Evolutionary conservation across 148 eudicot genomes (phyloP), one percentile per base, ranked within the genome.

Genomic region (Spergularia bocconei): DNA sequence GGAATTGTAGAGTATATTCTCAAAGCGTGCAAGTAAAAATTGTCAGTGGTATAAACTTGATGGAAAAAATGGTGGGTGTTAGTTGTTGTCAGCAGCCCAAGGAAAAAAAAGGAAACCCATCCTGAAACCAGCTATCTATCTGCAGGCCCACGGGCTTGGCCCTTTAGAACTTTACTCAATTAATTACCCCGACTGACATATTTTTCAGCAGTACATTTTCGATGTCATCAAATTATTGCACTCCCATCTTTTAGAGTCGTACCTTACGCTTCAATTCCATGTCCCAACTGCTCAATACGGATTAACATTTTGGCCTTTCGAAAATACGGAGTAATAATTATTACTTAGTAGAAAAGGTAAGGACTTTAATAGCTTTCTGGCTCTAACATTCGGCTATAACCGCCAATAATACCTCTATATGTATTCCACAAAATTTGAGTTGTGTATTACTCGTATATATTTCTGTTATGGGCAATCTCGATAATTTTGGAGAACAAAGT

Each of bases 111-210:
- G 33, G 58, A 29, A 44, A 44, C 62, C 62, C 21, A 7, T 2
- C 53, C 1, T 65, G 57, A 73, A 14, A 14, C 68, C 68, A 29
- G 63, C 39, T 68, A 23, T 20, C 39, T 68, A 23, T 20, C 13
- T 5, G 39, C 17, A 78, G 80, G 80, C 80, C 80, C 80, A 71
- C 29, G 50, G 25, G 23, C 12, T 21, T 17, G 56, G 80, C 63
- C 80, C 75, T 20, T 62, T 52, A 6, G 4, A 69, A 50, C 67
- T 77, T 77, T 77, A 77, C 63, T 71, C 75, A 71, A 0, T 77
- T 77, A 52, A 77, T 36, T 62, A 39, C 75, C 41, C 80, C 70
- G 76, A 64, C 80, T 70, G 20, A 21, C 2, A 19, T 62, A 52
- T 29, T 29, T 29, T 36, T 23, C 69, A 69, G 16, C 44, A 11